Evolutionary conservation across 2,329 filamentous ascomycete species (phyloP).

Genomic region (Ophiostoma himal-ulmi): DNA sequence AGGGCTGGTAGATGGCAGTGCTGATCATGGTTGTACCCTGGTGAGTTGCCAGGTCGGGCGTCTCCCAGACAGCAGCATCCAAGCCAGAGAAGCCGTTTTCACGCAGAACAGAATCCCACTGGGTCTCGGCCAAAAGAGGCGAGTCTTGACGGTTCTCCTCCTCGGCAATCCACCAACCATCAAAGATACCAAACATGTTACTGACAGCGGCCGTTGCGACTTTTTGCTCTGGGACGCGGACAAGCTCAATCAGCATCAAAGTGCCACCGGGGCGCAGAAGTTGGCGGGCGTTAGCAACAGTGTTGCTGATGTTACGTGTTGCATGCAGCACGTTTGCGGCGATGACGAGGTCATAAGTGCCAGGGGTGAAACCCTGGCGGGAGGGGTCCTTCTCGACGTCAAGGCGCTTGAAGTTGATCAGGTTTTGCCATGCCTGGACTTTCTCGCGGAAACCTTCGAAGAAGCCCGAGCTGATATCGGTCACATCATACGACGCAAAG

Average conservation of each 20-base stretch:
- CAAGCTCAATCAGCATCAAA: constrained; percentile 26
- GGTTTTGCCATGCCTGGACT: constrained; percentile 27
- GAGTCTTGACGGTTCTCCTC: constrained; percentile 24
- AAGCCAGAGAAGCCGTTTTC: constrained; percentile 25
- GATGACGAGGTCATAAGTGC: constrained; percentile 34
- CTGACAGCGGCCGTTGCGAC: constrained; percentile 24
- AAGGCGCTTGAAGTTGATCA: constrained; percentile 24
- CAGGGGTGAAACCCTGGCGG: constrained; percentile 33
- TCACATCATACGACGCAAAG: constrained; percentile 37
- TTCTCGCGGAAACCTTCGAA: constrained; percentile 35
- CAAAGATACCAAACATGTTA: constrained; percentile 27
- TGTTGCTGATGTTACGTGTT: constrained; percentile 28
- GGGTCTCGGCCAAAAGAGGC: constrained; percentile 24
- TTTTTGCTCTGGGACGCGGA: constrained; percentile 24
- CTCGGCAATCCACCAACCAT: constrained; percentile 27
- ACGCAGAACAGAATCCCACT: constrained; percentile 25
- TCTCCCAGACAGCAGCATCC: constrained; percentile 26
- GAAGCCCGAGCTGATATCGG: constrained; percentile 38
- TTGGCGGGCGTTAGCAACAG: constrained; percentile 26
- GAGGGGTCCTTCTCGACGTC: constrained; percentile 33
- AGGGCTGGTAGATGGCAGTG: constrained; percentile 18
- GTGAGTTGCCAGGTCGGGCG: constrained; percentile 24
- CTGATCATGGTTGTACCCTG: constrained; percentile 26
- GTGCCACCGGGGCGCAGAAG: constrained; percentile 30
- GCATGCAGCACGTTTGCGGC: constrained; percentile 35